Percentiles rank a stretch among this genome's conserved stretches.
Conservation (phyloP, 2,329 filamentous ascomycete species). For the Elsinoe australis region DNA sequence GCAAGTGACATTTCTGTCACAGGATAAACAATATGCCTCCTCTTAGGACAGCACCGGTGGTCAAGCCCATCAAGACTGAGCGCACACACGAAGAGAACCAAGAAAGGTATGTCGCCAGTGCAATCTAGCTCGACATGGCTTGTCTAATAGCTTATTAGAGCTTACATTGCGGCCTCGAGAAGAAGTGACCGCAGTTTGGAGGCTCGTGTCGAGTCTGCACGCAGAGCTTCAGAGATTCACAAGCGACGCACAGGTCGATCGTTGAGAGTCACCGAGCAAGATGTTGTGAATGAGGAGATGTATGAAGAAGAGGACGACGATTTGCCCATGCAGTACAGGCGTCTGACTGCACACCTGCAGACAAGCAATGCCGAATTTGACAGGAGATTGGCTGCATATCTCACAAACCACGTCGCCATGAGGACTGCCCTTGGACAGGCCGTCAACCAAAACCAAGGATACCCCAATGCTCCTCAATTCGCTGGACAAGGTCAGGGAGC, state of each 20-base stretch:
- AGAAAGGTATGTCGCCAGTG: constrained; percentile 47
- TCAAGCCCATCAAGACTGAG: constrained; percentile 54
- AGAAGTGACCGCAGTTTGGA: constrained; percentile 80
- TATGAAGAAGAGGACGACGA: constrained; percentile 93
- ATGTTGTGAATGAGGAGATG: constrained; percentile 88
- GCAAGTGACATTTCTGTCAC: too few relatives aligned
- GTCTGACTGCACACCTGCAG: constrained; percentile 55
- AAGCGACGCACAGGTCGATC: constrained; percentile 77
- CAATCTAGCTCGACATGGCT: background rate
- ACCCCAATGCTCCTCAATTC: constrained; percentile 34
- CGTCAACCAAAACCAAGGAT: constrained; percentile 36
- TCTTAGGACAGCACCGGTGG: constrained; percentile 29
- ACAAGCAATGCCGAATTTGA: constrained; percentile 56
- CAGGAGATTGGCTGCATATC: constrained; percentile 51
- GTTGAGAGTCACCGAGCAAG: constrained; percentile 73
- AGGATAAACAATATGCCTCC: constrained; percentile 31
- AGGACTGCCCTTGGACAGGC: constrained; percentile 43
- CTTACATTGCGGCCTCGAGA: constrained; percentile 85
- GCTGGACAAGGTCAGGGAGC: constrained; percentile 31
- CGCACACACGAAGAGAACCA: constrained; percentile 74
- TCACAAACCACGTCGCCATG: constrained; percentile 52
- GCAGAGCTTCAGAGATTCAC: constrained; percentile 83
- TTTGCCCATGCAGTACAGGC: constrained; percentile 57
- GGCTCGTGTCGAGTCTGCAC: constrained; percentile 78
- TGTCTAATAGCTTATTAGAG: constrained; percentile 42